Evolutionary conservation across 495 filamentous ascomycete species (phyloP).

Genomic region (Aspergillus indologenus): DNA sequence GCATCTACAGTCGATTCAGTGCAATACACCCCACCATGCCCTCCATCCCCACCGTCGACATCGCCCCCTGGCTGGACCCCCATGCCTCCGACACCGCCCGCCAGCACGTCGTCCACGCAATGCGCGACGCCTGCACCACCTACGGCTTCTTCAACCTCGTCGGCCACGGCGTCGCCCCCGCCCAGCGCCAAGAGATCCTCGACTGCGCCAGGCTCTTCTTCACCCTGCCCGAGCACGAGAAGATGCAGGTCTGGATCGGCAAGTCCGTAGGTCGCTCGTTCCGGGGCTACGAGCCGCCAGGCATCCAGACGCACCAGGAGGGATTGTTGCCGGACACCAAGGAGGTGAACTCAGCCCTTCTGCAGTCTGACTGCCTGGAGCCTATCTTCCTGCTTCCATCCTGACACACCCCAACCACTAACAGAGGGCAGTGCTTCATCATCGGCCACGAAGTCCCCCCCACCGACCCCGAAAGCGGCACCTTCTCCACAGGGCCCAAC

Average conservation of each 20-base stretch:
- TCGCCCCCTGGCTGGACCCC: constrained; percentile 15
- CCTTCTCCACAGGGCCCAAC: constrained; percentile 33
- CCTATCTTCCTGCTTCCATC: neutral
- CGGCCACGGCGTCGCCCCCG: constrained; percentile 12
- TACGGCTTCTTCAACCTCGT: constrained; percentile 18
- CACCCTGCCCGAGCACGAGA: constrained; percentile 8
- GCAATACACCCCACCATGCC: constrained; percentile 4
- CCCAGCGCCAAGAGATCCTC: constrained; percentile 7
- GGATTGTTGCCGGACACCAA: constrained; percentile 16
- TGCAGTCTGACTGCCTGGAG: no score
- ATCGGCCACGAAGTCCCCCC: constrained; percentile 34
- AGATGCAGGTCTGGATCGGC: constrained; percentile 13
- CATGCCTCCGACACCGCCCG: neutral
- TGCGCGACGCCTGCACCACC: constrained; percentile 14
- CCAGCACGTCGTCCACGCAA: constrained; percentile 10
- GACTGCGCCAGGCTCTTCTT: constrained; percentile 14
- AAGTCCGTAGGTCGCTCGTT: constrained; percentile 13
- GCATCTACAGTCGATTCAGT: no score
- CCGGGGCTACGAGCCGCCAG: constrained; percentile 16
- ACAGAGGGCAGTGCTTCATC: constrained; percentile 2
- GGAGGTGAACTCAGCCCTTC: constrained; percentile 15
- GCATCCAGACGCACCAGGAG: constrained; percentile 10
- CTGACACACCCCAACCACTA: neutral
- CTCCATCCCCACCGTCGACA: constrained; percentile 18
- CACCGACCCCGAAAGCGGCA: constrained; percentile 22